A percentile compares a stretch with the other conserved stretches of the same genome.
phyloP scores from a whole-genome alignment of 805 yeast species.

The Candida ortonii region DNA sequence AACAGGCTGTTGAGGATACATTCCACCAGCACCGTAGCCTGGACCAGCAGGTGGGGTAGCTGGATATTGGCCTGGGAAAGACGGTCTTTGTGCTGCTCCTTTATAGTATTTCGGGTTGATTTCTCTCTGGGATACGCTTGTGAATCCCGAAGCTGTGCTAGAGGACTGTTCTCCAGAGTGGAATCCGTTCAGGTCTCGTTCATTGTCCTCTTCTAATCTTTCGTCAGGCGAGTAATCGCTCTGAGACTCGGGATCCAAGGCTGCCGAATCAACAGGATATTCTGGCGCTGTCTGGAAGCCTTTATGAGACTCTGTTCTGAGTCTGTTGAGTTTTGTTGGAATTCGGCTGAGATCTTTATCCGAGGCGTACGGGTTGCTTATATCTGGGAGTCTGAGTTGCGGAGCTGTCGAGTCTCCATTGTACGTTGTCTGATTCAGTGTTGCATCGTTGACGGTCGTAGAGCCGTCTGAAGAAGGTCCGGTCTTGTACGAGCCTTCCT shows the following conservation, averaged over 20 bases:
- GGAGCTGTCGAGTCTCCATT: constrained; percentile 6
- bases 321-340: constrained; percentile 1
- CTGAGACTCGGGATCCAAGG: constrained; percentile 3
- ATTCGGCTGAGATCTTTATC: constrained; percentile 4
- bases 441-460: constrained; percentile 5
- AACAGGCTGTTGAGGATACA: constrained; percentile 9
- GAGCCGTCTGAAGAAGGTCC: constrained; percentile 3
- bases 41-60: constrained; percentile 11
- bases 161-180: constrained; percentile 22
- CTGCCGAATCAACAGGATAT: constrained; percentile 3
- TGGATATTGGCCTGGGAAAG: constrained; percentile 23
- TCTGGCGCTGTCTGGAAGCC: constrained; percentile 4
- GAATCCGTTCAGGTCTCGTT: constrained; percentile 2
- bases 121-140: constrained; percentile 77
- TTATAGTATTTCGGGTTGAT: constrained; percentile 55
- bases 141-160: constrained; percentile 57
- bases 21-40: too few relatives aligned
- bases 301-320: constrained; percentile 2
- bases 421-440: constrained; percentile 5
- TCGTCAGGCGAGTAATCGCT: constrained; percentile 13
- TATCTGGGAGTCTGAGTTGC: constrained; percentile 14
- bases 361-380: constrained; percentile 16
- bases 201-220: constrained; percentile 11
- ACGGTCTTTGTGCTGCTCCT: constrained; percentile 31
- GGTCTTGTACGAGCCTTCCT: constrained; percentile 3